phyloP scores from a whole-genome alignment of 306 rosid genomes.

The Fagus sylvatica region DNA sequence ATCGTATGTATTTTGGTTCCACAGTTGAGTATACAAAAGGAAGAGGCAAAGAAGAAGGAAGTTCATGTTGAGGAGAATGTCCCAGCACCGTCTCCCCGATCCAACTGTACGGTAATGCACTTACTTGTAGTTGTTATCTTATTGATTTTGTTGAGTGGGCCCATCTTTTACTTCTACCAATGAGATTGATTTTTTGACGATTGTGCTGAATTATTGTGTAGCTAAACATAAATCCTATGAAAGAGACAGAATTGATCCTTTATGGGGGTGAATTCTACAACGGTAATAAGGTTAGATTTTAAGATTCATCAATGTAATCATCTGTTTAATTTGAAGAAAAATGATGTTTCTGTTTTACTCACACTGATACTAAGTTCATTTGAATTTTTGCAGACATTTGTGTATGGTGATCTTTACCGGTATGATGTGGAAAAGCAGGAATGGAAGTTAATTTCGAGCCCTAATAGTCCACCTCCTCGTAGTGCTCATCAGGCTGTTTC shows the following conservation, averaged over 20 bases:
- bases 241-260: constrained; percentile 84
- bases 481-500: constrained; percentile 97
- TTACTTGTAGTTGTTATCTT: not conserved
- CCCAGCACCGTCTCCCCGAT: constrained; percentile 91
- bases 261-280: constrained; percentile 98
- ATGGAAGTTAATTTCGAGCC: constrained; percentile 90
- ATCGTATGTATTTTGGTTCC: not conserved
- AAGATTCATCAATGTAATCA: not conserved
- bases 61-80: constrained; percentile 87
- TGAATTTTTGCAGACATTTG: constrained; percentile 66
- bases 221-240: constrained; percentile 88
- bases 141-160: not conserved
- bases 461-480: constrained; percentile 97
- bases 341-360: not conserved
- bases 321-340: constrained; percentile 9
- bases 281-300: constrained; percentile 73
- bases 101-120: constrained; percentile 75
- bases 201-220: constrained; percentile 28
- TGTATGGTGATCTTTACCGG: constrained; percentile 83
- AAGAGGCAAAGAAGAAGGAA: constrained; percentile 95
- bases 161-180: not conserved
- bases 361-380: not conserved
- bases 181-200: not conserved
- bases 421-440: constrained; percentile 87
- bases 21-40: constrained; percentile 81